A percentile compares a stretch with the other conserved stretches of the same genome.
phyloP scores from a whole-genome alignment of 164 flowering plant genomes.

The Malania oleifera region DNA sequence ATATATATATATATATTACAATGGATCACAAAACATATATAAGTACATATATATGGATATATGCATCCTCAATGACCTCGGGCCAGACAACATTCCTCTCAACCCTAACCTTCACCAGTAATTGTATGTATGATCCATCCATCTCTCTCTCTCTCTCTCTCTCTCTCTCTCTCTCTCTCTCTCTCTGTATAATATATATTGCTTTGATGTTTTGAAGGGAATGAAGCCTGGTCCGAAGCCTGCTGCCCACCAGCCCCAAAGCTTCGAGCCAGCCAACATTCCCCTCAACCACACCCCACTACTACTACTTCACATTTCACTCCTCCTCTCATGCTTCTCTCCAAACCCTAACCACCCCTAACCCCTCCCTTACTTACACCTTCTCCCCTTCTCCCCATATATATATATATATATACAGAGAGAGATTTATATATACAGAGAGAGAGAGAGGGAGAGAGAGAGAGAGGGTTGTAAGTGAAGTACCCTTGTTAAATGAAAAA shows the following conservation, averaged over 20 bases:
- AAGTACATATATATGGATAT: not conserved
- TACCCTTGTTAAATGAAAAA: not conserved
- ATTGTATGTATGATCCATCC: no score
- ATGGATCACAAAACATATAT: slow-evolving; percentile 1
- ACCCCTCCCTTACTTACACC: not conserved
- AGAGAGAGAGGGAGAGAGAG: slow-evolving; percentile 6
- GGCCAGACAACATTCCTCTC: slow-evolving; percentile 4
- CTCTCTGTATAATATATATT: no score
- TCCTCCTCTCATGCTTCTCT: not conserved
- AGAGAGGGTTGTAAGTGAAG: no score
- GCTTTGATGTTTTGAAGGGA: slow-evolving; percentile 77
- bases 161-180: no score
- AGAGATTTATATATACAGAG: slow-evolving; percentile 6
- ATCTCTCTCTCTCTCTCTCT: no score
- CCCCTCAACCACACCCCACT: slow-evolving; percentile 33
- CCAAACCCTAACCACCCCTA: no score
- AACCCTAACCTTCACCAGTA: slow-evolving; percentile 5
- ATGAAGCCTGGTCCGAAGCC: slow-evolving; percentile 90
- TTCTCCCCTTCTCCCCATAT: not conserved
- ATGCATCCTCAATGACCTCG: not conserved
- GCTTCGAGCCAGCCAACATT: slow-evolving; percentile 65
- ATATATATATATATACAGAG: not conserved
- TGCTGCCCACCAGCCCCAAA: slow-evolving; percentile 12
- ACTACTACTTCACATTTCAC: not conserved
- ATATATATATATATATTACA: not conserved